Conservation (phyloP, 129 eudicot genomes). For the Glebionis coronaria region DNA sequence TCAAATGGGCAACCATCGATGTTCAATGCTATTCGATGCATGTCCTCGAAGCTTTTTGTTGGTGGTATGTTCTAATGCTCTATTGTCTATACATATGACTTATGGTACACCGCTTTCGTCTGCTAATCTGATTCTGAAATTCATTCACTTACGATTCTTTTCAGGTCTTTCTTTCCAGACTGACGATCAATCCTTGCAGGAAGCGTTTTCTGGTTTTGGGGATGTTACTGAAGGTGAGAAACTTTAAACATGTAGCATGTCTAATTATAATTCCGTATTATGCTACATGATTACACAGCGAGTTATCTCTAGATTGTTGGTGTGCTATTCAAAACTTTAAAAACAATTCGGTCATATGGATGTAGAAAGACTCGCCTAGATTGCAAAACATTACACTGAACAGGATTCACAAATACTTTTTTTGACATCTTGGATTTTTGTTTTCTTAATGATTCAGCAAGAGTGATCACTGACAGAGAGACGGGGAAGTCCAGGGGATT, state of each 20-base stretch:
- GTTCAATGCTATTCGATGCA: constrained; percentile 61
- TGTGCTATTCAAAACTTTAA: no score
- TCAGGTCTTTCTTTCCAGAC: constrained; percentile 75
- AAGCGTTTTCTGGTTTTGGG: constrained; percentile 79
- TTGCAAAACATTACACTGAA: no score
- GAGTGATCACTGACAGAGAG: constrained; percentile 60
- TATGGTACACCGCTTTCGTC: no score
- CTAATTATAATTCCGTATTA: no score
- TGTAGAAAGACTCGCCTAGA: no score
- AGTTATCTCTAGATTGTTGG: no score
- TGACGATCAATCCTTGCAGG: constrained; percentile 62
- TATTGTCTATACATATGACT: background rate
- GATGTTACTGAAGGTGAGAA: constrained; percentile 73
- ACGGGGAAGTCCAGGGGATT: constrained; percentile 76
- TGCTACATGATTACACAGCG: no score
- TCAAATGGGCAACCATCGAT: constrained; percentile 34
- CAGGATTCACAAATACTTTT: background rate
- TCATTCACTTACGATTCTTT: background rate
- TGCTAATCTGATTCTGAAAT: background rate
- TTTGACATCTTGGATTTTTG: background rate
- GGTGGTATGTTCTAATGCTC: constrained; percentile 53
- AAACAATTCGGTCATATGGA: no score
- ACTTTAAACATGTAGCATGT: no score
- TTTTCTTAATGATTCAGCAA: constrained; percentile 35
- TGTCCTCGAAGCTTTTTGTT: constrained; percentile 79